These are phyloP conservation scores for Calcarisporium arbuscula DNA, from an alignment of 2,329 filamentous ascomycete species.

Conservation along the genomic window DNA sequence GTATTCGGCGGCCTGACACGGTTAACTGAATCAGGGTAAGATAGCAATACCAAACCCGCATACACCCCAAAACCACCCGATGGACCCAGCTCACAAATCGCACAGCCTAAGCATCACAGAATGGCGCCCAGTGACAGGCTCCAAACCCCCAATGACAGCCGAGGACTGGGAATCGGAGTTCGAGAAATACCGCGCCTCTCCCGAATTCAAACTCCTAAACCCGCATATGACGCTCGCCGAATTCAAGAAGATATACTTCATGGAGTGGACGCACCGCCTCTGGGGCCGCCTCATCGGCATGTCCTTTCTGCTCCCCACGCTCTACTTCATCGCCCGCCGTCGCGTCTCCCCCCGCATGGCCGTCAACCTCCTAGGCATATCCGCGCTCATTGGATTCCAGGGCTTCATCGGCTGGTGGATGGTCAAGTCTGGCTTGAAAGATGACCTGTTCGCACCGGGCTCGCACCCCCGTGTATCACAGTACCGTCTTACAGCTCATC, in stretches of 20 bases:
- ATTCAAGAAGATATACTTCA: conserved; percentile 98
- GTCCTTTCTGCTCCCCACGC: conserved; percentile 79
- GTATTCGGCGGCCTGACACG: conserved; percentile 90
- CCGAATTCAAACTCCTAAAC: conserved; percentile 89
- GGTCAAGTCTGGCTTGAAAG: conserved; percentile 93
- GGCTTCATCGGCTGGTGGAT: conserved; percentile 99
- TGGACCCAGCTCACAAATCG: not conserved
- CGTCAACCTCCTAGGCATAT: conserved; percentile 71
- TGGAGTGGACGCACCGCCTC: conserved; percentile 95
- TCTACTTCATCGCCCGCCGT: conserved; percentile 79
- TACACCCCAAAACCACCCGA: not conserved
- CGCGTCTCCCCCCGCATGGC: conserved; percentile 76
- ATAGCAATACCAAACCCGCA: not conserved
- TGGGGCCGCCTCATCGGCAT: conserved; percentile 92
- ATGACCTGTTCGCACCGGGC: conserved; percentile 88
- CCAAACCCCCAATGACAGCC: conserved; percentile 70
- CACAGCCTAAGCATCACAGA: conserved; percentile 90
- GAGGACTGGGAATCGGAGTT: conserved; percentile 92
- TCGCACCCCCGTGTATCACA: conserved; percentile 89
- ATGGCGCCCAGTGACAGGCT: conserved; percentile 95
- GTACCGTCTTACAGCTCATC: conserved; percentile 84
- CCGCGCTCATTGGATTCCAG: conserved; percentile 86
- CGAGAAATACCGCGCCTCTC: conserved; percentile 82
- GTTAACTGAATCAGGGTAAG: conserved; percentile 90
- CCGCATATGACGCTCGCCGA: conserved; percentile 86